A percentile compares a stretch with the other conserved stretches of the same genome.
Conservation (phyloP, 129 eudicot genomes). For the Helianthus tuberosus region DNA sequence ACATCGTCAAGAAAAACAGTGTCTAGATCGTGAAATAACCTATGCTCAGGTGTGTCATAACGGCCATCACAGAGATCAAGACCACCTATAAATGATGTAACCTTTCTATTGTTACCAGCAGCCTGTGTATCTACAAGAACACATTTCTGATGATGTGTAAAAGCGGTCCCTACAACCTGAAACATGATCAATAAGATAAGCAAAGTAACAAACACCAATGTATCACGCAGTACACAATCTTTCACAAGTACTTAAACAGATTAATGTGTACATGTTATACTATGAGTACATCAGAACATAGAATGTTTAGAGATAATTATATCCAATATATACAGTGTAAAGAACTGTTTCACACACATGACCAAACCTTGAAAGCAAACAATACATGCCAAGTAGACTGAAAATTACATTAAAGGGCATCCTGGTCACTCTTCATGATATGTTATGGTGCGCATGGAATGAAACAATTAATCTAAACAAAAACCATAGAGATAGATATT, state of each 20-base stretch:
- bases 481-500: conserved; percentile 2
- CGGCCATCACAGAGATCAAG: conserved; percentile 99
- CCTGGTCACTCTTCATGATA: neutral
- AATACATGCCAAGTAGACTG: conserved; percentile 14
- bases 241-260: neutral
- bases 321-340: neutral
- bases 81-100: conserved; percentile 88
- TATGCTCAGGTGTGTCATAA: conserved; percentile 94
- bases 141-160: conserved; percentile 98
- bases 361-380: conserved; percentile 21
- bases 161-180: conserved; percentile 89
- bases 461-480: conserved; percentile 4
- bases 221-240: neutral
- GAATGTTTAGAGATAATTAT: neutral
- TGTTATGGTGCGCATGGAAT: conserved; percentile 8
- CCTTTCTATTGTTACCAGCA: conserved; percentile 64
- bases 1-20: conserved; percentile 76
- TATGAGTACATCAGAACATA: conserved; percentile 10
- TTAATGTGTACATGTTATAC: conserved; percentile 16
- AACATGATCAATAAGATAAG: conserved; percentile 25
- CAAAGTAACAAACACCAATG: conserved; percentile 5
- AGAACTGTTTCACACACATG: conserved; percentile 14
- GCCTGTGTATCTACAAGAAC: conserved; percentile 93
- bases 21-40: conserved; percentile 73
- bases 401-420: conserved; percentile 11